Percentiles rank a stretch among this genome's conserved stretches.
Evolutionary conservation across 768 basidiomycete species (phyloP).

Genomic region (Austroboletus eburneus): DNA sequence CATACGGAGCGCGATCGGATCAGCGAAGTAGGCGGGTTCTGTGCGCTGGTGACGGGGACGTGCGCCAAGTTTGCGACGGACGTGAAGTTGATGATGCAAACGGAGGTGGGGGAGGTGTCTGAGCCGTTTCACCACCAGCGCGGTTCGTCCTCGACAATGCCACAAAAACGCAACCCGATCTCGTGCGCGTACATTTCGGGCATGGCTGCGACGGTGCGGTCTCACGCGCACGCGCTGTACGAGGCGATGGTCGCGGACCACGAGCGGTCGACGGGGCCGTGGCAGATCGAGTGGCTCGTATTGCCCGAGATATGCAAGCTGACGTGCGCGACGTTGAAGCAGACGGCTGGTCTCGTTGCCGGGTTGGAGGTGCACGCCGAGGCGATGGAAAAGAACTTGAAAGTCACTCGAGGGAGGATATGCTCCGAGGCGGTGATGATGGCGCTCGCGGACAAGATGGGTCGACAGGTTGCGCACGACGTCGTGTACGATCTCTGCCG

Average conservation of each 20-base stretch:
- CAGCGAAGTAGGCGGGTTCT: slow-evolving; percentile 41
- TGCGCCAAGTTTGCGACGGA: slow-evolving; percentile 45
- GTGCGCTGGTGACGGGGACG: slow-evolving; percentile 41
- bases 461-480: slow-evolving; percentile 44
- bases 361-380: slow-evolving; percentile 40
- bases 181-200: slow-evolving; percentile 43
- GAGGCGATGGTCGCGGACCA: slow-evolving; percentile 49
- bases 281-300: slow-evolving; percentile 50
- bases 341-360: slow-evolving; percentile 33
- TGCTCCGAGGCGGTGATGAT: slow-evolving; percentile 48
- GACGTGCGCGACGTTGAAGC: slow-evolving; percentile 37
- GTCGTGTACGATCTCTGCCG: slow-evolving; percentile 41
- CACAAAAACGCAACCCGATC: slow-evolving; percentile 47
- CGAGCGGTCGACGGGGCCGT: slow-evolving; percentile 45
- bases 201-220: slow-evolving; percentile 39
- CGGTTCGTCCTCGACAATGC: slow-evolving; percentile 48
- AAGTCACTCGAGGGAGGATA: slow-evolving; percentile 37
- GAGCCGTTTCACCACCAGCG: slow-evolving; percentile 42
- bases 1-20: slow-evolving; percentile 43
- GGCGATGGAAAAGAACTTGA: slow-evolving; percentile 39
- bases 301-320: slow-evolving; percentile 43
- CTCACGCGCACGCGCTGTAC: slow-evolving; percentile 37
- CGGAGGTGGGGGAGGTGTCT: slow-evolving; percentile 42
- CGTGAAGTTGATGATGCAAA: slow-evolving; percentile 45
- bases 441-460: slow-evolving; percentile 38